A percentile compares a stretch with the other conserved stretches of the same genome.
phyloP scores from a whole-genome alignment of 1,139 yeast species.

The Petasospora fabianii region DNA sequence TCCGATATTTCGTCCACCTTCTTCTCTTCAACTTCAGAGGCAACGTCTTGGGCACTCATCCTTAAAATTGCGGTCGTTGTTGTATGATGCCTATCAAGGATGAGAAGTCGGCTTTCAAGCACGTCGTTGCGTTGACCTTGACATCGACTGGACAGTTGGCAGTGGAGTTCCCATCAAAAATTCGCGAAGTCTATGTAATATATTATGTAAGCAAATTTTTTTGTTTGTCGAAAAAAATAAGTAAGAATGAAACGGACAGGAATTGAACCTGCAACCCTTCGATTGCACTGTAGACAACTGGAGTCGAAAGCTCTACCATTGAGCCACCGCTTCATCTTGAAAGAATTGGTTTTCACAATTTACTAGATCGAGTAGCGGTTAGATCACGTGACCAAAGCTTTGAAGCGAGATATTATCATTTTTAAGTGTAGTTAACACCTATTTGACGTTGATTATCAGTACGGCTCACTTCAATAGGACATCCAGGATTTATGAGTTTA shows the following conservation, averaged over 20 bases:
- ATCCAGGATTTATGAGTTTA: too few species aligned
- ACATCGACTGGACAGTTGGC: too few species aligned
- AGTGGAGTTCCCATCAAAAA: too few species aligned
- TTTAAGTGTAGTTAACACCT: too few species aligned
- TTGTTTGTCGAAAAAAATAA: constrained; percentile 29
- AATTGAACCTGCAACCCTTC: constrained; percentile 75
- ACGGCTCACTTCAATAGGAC: too few species aligned
- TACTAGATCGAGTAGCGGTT: background rate
- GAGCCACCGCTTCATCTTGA: constrained; percentile 75
- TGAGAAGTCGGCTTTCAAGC: too few species aligned
- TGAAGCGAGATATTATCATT: too few species aligned
- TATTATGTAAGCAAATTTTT: too few species aligned
- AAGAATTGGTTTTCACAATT: background rate
- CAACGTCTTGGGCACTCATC: constrained; percentile 12
- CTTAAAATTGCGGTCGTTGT: background rate
- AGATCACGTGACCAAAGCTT: constrained; percentile 1
- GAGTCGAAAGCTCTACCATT: constrained; percentile 92
- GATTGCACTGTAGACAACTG: constrained; percentile 52
- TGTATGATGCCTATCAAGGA: background rate
- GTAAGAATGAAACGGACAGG: constrained; percentile 63
- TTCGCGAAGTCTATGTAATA: background rate
- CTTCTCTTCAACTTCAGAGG: constrained; percentile 18
- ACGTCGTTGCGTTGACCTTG: too few species aligned
- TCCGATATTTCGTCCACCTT: constrained; percentile 24
- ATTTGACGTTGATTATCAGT: too few species aligned